Base-by-base conservation (phyloP, 2,329 filamentous ascomycete species). In the Apiospora koreana region DNA sequence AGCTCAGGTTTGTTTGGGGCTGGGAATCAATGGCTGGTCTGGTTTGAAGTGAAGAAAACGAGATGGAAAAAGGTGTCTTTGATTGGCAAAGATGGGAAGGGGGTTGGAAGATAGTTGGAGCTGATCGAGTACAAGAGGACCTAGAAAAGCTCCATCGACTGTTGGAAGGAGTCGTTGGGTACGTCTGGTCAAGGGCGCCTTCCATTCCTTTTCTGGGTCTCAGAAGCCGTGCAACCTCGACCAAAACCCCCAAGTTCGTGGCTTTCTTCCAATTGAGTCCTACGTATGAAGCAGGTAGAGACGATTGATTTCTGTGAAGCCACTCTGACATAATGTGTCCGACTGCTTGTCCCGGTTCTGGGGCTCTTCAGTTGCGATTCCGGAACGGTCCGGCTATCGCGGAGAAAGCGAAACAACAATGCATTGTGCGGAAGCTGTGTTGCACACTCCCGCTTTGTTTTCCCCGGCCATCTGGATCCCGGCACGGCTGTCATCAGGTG, bases 401-500 rank as follows among this genome's bases (percentile, higher is more conserved):
- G 6, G 18, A 16, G 8, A 35, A 28, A 38, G 54, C 8, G 28
- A 62, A 35, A 3, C 7, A 62, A 62, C 28, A 38, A 62, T 62
- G 54, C 31, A n/a, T 62, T 62, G 21, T 62, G 31, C 5, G 3
- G 10, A 28, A 23, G 31, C 54, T 6, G 3, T 62, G 54, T 23
- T n/a, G 54, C 54, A 38, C 31, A 62, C 54, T 62, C 8, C 31
- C 9, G 54, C 54, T 62, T 62, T 62, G 54, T 62, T 62, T 62
- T 28, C 16, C 16, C 28, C 18, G 28, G 21, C 18, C 18, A 14
- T 38, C 54, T 62, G 31, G 31, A 38, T 62, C 28, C 54, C 18
- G 54, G 8, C 31, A 21, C 1, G 14, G 16, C 50, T n/a, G 25
- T 18, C 28, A 31, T 31, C 21, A 18, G n/a, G n/a, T n/a, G n/a